Evolutionary conservation across 1,284 basidiomycete species (phyloP), one percentile per base, ranked within the genome.

Genomic region (Microstroma glucosiphilum): DNA sequence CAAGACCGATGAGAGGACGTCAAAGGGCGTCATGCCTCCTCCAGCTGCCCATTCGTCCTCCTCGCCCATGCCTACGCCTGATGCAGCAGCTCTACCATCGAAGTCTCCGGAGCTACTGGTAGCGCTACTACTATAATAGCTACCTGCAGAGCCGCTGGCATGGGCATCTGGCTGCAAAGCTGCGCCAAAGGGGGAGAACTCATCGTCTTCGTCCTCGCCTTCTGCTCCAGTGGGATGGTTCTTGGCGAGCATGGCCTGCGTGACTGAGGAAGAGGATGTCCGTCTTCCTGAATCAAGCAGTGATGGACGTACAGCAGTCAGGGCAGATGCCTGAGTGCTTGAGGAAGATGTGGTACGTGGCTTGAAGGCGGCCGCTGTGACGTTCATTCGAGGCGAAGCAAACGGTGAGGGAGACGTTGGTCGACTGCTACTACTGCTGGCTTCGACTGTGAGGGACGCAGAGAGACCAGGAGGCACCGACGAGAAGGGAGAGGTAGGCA

Each of bases 1-100:
- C 67, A 62, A 96, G 42, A 98, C 90, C 41, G 90, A 92, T 72
- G 86, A 88, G 21, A 98, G 86, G 46, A 97, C 91, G 74, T 97
- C 94, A 70, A 98, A 89, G 0, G 94, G 94, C 1, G 93, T 94
- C 90, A 97, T 94, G 40, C 37, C 42, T 21, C 26, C 17, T 21
- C 37, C 43, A 42, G 19, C 40, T 17, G 40, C 57, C 37, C n/a
- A 26, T 54, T 59, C 57, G 17, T 41, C 60, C 30, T 23, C 43
- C 48, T 51, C 11, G 21, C 60, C 37, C 7, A 9, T n/a, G 40
- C 30, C 49, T 17, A 26, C 8, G 57, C 19, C 25, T 40, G n/a
- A 23, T 53, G 19, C 15, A 51, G 41, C 11, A 40, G 43, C 40
- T 60, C 42, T 19, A 7, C 3, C 42, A 23, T 25, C 51, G n/a